Conservation (phyloP, 2,329 filamentous ascomycete species). For the Aspergillus felis region DNA sequence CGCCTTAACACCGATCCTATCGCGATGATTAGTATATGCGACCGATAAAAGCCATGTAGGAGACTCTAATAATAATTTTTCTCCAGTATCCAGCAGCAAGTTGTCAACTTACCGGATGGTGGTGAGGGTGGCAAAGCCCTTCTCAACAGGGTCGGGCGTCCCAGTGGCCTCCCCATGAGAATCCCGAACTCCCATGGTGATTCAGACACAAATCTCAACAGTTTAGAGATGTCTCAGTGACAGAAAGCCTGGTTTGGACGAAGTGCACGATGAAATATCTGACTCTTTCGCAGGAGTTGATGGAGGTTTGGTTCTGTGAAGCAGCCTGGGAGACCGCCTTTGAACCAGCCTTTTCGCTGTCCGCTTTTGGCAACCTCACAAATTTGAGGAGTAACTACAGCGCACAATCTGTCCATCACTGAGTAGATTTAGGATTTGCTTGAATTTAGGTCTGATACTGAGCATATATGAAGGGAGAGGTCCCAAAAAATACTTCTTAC, state of each 20-base stretch:
- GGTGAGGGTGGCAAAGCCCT: constrained; percentile 77
- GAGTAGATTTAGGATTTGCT: background rate
- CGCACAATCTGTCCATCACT: background rate
- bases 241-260: constrained; percentile 6
- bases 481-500: background rate
- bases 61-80: constrained; percentile 4
- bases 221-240: constrained; percentile 8
- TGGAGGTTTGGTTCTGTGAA: constrained; percentile 12
- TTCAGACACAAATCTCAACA: constrained; percentile 1
- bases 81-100: background rate
- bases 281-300: constrained; percentile 6
- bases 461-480: background rate
- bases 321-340: constrained; percentile 18
- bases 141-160: constrained; percentile 62
- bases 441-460: background rate
- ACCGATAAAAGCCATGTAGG: constrained; percentile 27
- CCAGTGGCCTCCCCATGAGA: constrained; percentile 50
- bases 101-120: constrained; percentile 64
- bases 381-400: background rate
- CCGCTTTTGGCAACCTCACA: constrained; percentile 12
- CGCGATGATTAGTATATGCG: constrained; percentile 28
- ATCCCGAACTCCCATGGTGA: constrained; percentile 54
- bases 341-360: constrained; percentile 8
- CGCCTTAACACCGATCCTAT: constrained; percentile 62
- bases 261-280: constrained; percentile 10